Conservation (phyloP, 2,329 filamentous ascomycete genomes). For the Trichoderma atroviride region DNA sequence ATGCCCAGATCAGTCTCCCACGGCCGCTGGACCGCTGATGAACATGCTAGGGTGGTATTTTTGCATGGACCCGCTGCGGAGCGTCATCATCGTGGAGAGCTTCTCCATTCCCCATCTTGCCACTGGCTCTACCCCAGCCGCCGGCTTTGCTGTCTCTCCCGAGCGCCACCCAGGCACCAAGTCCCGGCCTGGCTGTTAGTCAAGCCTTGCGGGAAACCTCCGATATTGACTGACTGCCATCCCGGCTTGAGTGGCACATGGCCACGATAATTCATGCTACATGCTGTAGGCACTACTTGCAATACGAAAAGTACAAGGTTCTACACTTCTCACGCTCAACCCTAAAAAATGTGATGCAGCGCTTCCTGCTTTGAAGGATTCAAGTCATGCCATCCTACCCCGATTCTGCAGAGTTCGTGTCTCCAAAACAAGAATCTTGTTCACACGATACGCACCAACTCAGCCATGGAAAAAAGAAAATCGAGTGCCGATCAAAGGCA, state of each 20-base stretch:
- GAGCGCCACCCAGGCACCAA: slow-evolving; percentile 26
- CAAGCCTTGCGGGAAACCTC: slow-evolving; percentile 17
- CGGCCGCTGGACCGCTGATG: slow-evolving; percentile 9
- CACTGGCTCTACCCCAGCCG: slow-evolving; percentile 3
- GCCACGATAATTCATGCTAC: neutral
- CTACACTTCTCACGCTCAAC: neutral
- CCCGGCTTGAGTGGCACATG: slow-evolving; percentile 2
- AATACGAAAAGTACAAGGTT: neutral
- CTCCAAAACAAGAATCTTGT: neutral
- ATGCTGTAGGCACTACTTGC: neutral
- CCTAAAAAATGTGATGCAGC: neutral
- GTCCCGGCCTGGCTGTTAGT: slow-evolving; percentile 21
- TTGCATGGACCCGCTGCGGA: slow-evolving; percentile 22
- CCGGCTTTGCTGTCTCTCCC: slow-evolving; percentile 23
- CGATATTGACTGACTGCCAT: slow-evolving; percentile 10
- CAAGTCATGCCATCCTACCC: neutral
- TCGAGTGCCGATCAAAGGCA: slow-evolving; percentile 15
- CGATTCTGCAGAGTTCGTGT: neutral
- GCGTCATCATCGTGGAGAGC: slow-evolving; percentile 25
- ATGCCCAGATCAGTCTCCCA: neutral
- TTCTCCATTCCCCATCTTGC: slow-evolving; percentile 5
- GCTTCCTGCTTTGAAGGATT: neutral
- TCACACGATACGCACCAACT: neutral
- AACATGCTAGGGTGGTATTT: slow-evolving; percentile 20
- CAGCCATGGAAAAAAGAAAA: neutral